Percentiles rank a stretch among this genome's conserved stretches.
Conservation (phyloP, 2,329 filamentous ascomycete genomes). For the Talaromyces sp. region DNA sequence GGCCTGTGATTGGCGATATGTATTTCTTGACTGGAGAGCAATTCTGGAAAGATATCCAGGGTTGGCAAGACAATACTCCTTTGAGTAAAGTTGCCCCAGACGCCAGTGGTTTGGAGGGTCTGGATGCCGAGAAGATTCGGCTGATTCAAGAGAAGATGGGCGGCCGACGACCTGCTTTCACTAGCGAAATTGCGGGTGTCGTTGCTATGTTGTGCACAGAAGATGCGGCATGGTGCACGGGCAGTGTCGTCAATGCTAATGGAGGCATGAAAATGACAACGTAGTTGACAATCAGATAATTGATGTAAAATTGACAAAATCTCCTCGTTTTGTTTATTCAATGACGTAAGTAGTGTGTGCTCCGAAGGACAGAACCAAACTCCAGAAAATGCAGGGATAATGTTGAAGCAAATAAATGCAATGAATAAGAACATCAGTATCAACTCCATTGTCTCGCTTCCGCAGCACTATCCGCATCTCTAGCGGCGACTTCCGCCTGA, state of each 20-base stretch:
- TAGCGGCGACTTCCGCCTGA: conserved; percentile 57
- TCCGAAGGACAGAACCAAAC: not conserved
- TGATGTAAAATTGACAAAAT: not conserved
- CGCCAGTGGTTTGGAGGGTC: conserved; percentile 43
- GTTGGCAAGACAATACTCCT: conserved; percentile 60
- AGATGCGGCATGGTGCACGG: conserved; percentile 73
- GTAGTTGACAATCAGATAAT: conserved; percentile 10
- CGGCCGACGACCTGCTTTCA: conserved; percentile 59
- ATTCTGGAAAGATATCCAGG: conserved; percentile 56
- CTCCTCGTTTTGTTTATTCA: not conserved
- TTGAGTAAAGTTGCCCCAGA: conserved; percentile 51
- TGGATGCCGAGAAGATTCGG: conserved; percentile 57
- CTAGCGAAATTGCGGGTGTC: conserved; percentile 67
- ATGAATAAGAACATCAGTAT: conserved; percentile 10
- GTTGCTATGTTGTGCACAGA: conserved; percentile 69
- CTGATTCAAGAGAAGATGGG: conserved; percentile 55
- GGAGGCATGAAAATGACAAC: conserved; percentile 63
- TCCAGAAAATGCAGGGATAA: not conserved
- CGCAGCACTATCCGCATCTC: conserved; percentile 62
- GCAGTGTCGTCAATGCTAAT: conserved; percentile 73
- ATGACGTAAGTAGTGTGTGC: not conserved
- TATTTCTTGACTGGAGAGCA: conserved; percentile 52
- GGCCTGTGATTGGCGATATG: conserved; percentile 64
- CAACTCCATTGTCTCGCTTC: conserved; percentile 56
- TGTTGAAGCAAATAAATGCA: not conserved